Base-by-base conservation (phyloP, 2,329 filamentous ascomycete species). In the Leptographium flavum region DNA sequence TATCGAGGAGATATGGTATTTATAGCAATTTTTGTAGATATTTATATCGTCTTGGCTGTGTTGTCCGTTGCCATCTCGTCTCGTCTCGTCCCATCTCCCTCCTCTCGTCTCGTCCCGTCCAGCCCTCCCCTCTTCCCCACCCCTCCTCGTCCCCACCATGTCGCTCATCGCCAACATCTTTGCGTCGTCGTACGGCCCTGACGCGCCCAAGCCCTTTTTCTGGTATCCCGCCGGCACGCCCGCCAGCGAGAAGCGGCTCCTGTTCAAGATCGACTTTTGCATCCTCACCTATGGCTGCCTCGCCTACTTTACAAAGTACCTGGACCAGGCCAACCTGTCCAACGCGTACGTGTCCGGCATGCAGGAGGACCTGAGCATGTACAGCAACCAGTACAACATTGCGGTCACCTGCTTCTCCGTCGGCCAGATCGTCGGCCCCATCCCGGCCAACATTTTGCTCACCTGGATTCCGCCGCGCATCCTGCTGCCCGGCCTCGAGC, bases 261-360 rank as follows among this genome's bases (percentile, higher is more conserved):
- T 59, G 8, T 56, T 55, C 52, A 58, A 59, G 47, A 53, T 59
- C 27, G 57, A 59, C 42, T 53, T 55, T 33, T 57, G 55, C 51
- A 58, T 59, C 46, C 50, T 59, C 10, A 55, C 52, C 3, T 57
- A 57, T 42, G 52, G 51, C 15, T 56, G 51, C 30, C 47, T 57
- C 10, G 53, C 53, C 3, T 58, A 56, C 43, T 56, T 58, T 39
- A 45, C 49, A 21, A 59, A 58, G 41, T 59, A 51, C 48, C 52
- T 59, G 11, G 56, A 59, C 40, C 47, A 46, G 32, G 23, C 44
- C 17, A 49, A 49, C 28, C 27, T 31, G 6, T 43, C 33, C 48
- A 70, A 71, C 53, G 69, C 69, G 4, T 72, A 69, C 45, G 59
- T 67, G 22, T 62, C 63, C 17, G 63, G 69, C 50, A 67, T 70